Evolutionary conservation across 306 rosid species (phyloP), one percentile per base, ranked within the genome.

Genomic region (Cucurbita moschata): DNA sequence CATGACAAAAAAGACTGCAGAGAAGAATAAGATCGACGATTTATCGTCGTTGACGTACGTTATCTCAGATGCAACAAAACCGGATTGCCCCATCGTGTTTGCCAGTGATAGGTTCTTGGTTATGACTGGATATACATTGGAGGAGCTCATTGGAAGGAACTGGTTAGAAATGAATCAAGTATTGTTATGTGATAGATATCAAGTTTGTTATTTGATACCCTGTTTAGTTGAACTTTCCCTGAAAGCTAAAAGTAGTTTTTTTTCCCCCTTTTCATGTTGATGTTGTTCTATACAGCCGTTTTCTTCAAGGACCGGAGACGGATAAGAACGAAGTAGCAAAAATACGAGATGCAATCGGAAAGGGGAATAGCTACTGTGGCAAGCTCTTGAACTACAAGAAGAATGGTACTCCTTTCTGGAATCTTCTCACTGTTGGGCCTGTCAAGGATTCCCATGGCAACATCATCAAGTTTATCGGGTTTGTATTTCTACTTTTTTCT

Each of bases 331-430:
- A 90, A 84, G 97, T 90, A 73, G 85, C 64, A 1, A 94, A 87
- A 83, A 86, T 94, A 73, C 82, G 96, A 62, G 86, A 94, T 35
- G 97, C 97, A 8, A 82, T 83, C 65, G 84, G 76, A 78, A 82
- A 75, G 68, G 98, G 97, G 59, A 81, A 4, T 47, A 90, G 91
- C 73, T 94, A 86, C 83, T 89, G 95, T 30, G 95, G 98, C 1
- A 87, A 97, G 82, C 84, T 94, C 71, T 82, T 86, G 72, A 94
- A 94, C 87, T 94, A 94, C 89, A 94, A 91, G 88, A 94, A 94
- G 81, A 79, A 90, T 76, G 96, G 98, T 46, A 85, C 95, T 19
- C 91, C 91, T 1, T 94, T 94, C 79, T 94, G 97, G 98, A 94
- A 94, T 82, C 97, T 94, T 82, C 98, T 94, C 75, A 94, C 98